These are phyloP conservation scores for Lotus japonicus DNA, from an alignment of 306 rosid species.

Conservation along the genomic window DNA sequence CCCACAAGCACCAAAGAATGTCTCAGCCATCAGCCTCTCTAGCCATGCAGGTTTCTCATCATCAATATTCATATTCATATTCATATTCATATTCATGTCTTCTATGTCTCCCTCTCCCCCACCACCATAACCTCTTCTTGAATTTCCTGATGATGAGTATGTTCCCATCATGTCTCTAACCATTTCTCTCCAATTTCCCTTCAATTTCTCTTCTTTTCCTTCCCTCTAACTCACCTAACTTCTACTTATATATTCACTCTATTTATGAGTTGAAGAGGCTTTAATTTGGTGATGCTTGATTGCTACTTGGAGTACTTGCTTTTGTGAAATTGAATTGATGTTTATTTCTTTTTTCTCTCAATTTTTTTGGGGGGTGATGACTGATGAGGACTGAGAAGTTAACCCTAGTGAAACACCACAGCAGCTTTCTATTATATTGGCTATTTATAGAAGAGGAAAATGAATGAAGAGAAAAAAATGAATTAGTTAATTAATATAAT, in stretches of 20 bases:
- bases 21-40: slow-evolving; percentile 63
- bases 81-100: neutral
- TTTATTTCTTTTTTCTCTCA: neutral
- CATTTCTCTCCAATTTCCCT: neutral
- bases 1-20: slow-evolving; percentile 93
- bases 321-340: neutral
- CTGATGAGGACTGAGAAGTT: neutral
- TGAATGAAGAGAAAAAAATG: no score
- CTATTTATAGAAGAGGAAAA: slow-evolving; percentile 40
- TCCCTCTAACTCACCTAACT: neutral
- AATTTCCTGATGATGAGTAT: neutral
- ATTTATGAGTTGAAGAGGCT: neutral
- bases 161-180: slow-evolving; percentile 32
- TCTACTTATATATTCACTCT: neutral
- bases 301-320: neutral
- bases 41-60: slow-evolving; percentile 88
- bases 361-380: neutral
- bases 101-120: slow-evolving; percentile 5
- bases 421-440: slow-evolving; percentile 7
- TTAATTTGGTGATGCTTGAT: neutral
- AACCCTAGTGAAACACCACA: slow-evolving; percentile 32
- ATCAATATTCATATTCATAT: neutral
- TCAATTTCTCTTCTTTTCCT: neutral
- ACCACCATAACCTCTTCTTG: slow-evolving; percentile 10
- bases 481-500: no score